Conservation (phyloP, 2,329 filamentous ascomycete genomes). For the Aureobasidium subglaciale region DNA sequence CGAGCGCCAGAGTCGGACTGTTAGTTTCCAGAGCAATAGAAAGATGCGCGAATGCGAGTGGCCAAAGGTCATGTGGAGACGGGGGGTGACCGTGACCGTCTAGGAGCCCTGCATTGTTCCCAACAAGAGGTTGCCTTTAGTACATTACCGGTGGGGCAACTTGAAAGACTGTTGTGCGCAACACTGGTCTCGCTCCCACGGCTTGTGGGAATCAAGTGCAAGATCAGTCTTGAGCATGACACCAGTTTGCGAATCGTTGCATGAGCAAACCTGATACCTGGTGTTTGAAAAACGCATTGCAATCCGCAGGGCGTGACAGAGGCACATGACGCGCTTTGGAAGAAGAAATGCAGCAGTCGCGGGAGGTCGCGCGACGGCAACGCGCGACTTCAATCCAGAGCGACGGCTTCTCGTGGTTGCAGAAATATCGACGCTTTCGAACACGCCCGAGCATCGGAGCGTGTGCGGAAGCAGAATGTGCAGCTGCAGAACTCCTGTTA, state of each 20-base stretch:
- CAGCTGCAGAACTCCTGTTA: slow-evolving; percentile 7
- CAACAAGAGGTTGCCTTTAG: not conserved
- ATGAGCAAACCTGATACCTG: not conserved
- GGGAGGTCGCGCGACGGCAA: slow-evolving; percentile 6
- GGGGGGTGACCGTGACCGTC: slow-evolving; percentile 1
- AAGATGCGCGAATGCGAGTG: not conserved
- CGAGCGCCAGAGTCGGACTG: slow-evolving; percentile 7
- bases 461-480: not conserved
- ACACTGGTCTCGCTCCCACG: not conserved
- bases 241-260: not conserved
- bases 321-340: slow-evolving; percentile 7
- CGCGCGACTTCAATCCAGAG: slow-evolving; percentile 7
- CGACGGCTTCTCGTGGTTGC: slow-evolving; percentile 9
- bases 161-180: not conserved
- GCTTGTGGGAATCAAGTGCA: not conserved
- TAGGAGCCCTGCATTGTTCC: slow-evolving; percentile 1
- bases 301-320: not conserved
- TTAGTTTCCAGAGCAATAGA: slow-evolving; percentile 2
- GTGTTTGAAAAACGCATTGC: not conserved
- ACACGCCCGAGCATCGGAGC: not conserved
- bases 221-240: not conserved
- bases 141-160: too few relatives aligned
- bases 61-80: not conserved
- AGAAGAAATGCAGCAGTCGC: slow-evolving; percentile 2
- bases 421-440: not conserved